These are phyloP conservation scores for Trichoderma oligosporum DNA, from an alignment of 2,329 filamentous ascomycete genomes.

Conservation along the genomic window DNA sequence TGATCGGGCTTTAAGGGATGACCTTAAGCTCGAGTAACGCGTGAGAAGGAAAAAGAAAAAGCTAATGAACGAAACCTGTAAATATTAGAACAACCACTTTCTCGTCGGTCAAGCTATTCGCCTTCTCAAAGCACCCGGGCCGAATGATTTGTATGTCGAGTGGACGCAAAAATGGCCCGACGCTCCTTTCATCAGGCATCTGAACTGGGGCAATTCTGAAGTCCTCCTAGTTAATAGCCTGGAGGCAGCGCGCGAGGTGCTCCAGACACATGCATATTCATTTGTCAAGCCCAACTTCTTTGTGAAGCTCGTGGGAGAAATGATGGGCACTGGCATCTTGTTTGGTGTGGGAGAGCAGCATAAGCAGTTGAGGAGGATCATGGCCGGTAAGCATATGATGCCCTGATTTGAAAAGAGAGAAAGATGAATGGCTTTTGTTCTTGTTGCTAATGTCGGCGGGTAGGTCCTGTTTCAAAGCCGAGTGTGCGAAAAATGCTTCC, in stretches of 20 bases:
- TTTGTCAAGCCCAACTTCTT: constrained; percentile 14
- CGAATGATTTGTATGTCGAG: constrained; percentile 11
- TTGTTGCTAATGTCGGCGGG: background rate
- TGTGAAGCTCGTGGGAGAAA: constrained; percentile 12
- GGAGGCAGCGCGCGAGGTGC: constrained; percentile 15
- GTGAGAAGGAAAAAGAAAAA: background rate
- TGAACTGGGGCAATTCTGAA: constrained; percentile 13
- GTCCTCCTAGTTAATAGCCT: constrained; percentile 12
- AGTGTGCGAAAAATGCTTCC: constrained; percentile 12
- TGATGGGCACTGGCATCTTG: constrained; percentile 7
- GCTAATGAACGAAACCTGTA: background rate
- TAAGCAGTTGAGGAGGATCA: constrained; percentile 3
- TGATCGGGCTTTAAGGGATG: no score
- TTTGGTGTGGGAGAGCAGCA: constrained; percentile 15
- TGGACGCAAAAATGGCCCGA: constrained; percentile 15
- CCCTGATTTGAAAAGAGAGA: background rate
- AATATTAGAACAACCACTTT: constrained; percentile 14
- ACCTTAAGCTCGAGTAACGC: no score
- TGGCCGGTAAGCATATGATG: background rate
- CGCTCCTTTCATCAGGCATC: constrained; percentile 9
- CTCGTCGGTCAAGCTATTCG: constrained; percentile 13
- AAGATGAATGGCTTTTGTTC: background rate
- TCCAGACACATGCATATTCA: constrained; percentile 6
- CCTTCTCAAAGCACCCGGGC: background rate
- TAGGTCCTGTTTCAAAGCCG: constrained; percentile 11